phyloP scores from a whole-genome alignment of 257 asterid species.

The Fraxinus quadrangulata region DNA sequence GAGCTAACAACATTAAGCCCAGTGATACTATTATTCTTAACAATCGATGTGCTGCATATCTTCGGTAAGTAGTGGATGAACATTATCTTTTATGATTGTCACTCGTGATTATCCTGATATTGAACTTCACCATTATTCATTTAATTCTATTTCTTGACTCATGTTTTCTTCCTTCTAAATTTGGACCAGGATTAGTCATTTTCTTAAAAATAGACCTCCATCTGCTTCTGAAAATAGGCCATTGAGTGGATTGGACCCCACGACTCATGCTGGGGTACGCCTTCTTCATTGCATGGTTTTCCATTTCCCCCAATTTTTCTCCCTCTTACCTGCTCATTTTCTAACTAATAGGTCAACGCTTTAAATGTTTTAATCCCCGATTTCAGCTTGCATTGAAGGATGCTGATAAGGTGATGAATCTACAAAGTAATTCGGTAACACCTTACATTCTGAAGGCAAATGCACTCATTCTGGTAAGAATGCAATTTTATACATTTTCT shows the following conservation, averaged over 20 bases:
- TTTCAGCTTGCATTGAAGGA: slow-evolving; percentile 91
- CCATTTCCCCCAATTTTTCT: neutral
- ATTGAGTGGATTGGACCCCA: slow-evolving; percentile 88
- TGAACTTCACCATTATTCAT: slow-evolving; percentile 15
- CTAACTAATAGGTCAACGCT: slow-evolving; percentile 10
- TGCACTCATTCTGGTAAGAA: slow-evolving; percentile 86
- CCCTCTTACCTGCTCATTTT: slow-evolving; percentile 14
- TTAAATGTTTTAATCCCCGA: slow-evolving; percentile 12
- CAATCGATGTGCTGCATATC: slow-evolving; percentile 86
- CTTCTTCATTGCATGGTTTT: slow-evolving; percentile 10
- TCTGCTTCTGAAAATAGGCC: slow-evolving; percentile 80
- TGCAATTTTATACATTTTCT: slow-evolving; percentile 16
- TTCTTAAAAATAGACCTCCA: slow-evolving; percentile 73
- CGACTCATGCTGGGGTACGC: slow-evolving; percentile 86
- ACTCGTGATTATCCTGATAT: slow-evolving; percentile 5
- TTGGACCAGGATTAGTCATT: slow-evolving; percentile 64
- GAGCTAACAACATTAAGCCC: slow-evolving; percentile 76
- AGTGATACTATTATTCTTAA: slow-evolving; percentile 67
- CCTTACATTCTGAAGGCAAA: slow-evolving; percentile 81
- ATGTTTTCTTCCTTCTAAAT: slow-evolving; percentile 13
- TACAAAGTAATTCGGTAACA: slow-evolving; percentile 41
- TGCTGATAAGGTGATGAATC: slow-evolving; percentile 77
- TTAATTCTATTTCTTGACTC: slow-evolving; percentile 9
- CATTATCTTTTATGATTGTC: neutral
- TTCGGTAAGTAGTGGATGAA: slow-evolving; percentile 47